phyloP scores from a whole-genome alignment of 106 monocot species.

The Agapanthus africanus region DNA sequence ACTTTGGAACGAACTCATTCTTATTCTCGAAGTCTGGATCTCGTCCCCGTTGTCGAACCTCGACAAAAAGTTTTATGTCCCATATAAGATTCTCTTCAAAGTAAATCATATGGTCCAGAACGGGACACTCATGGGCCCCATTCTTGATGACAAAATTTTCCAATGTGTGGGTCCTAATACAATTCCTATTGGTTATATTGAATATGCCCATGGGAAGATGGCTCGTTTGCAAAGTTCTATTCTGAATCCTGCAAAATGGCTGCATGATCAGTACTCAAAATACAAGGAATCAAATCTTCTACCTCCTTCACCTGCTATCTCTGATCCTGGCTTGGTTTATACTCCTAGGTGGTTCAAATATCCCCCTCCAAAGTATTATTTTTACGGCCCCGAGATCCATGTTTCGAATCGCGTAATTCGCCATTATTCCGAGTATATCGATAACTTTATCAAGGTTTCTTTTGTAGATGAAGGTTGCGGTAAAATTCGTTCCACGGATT shows the following conservation, averaged over 20 bases:
- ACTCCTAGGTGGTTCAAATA: constrained; percentile 70
- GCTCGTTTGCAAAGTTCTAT: constrained; percentile 44
- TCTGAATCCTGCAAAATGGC: constrained; percentile 55
- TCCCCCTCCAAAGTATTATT: constrained; percentile 80
- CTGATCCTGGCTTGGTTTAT: constrained; percentile 73
- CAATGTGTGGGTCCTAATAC: constrained; percentile 23
- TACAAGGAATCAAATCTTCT: constrained; percentile 11
- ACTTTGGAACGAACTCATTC: constrained; percentile 21
- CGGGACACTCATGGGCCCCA: constrained; percentile 74
- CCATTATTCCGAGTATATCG: constrained; percentile 35
- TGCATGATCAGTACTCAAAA: constrained; percentile 33
- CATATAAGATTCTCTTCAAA: constrained; percentile 70
- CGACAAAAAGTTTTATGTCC: constrained; percentile 19
- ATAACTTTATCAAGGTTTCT: constrained; percentile 80
- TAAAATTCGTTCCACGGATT: constrained; percentile 56
- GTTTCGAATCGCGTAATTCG: constrained; percentile 88
- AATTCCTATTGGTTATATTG: constrained; percentile 32
- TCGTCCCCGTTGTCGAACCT: constrained; percentile 72
- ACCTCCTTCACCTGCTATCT: constrained; percentile 25
- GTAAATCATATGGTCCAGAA: constrained; percentile 83
- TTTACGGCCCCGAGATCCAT: constrained; percentile 73
- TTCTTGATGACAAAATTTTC: constrained; percentile 51
- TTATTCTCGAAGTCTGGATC: constrained; percentile 43
- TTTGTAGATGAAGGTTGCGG: constrained; percentile 81
- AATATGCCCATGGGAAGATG: constrained; percentile 59